These are phyloP conservation scores for Peniophora sp. DNA, from an alignment of 1,284 basidiomycete species.

Conservation along the genomic window DNA sequence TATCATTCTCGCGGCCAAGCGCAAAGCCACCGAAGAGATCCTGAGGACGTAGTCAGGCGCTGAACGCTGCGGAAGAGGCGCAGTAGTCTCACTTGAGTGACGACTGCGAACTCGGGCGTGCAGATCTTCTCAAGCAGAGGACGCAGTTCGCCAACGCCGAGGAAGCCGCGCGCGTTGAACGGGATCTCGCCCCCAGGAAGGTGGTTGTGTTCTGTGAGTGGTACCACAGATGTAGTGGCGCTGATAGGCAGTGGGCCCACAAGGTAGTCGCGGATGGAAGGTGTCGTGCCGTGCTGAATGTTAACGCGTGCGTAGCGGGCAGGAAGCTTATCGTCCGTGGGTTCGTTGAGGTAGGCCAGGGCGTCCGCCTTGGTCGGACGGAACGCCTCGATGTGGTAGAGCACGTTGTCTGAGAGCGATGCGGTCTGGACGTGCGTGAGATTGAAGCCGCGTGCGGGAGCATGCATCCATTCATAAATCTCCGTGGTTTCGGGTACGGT, in stretches of 20 bases:
- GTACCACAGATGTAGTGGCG: constrained; percentile 25
- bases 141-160: constrained; percentile 26
- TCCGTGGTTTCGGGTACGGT: constrained; percentile 33
- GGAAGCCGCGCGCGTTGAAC: constrained; percentile 40
- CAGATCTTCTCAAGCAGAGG: constrained; percentile 23
- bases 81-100: neutral
- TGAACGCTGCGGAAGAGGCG: constrained; percentile 8
- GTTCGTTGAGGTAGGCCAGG: constrained; percentile 35
- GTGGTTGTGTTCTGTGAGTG: constrained; percentile 44
- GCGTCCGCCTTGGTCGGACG: constrained; percentile 43
- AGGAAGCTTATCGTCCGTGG: constrained; percentile 19
- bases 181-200: constrained; percentile 32
- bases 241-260: constrained; percentile 48
- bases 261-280: constrained; percentile 40
- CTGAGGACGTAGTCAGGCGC: constrained; percentile 14
- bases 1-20: constrained; percentile 33
- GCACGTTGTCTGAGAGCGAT: constrained; percentile 34
- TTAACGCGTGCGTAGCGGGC: constrained; percentile 37
- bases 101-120: neutral
- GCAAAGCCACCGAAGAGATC: constrained; percentile 36
- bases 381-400: constrained; percentile 42
- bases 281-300: constrained; percentile 40
- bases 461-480: constrained; percentile 39
- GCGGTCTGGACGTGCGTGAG: constrained; percentile 29
- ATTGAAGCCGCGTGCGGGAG: constrained; percentile 37